A percentile compares a stretch with the other conserved stretches of the same genome.
These are phyloP conservation scores for Collybia sp. DNA, from an alignment of 768 basidiomycete genomes.

Conservation along the genomic window DNA sequence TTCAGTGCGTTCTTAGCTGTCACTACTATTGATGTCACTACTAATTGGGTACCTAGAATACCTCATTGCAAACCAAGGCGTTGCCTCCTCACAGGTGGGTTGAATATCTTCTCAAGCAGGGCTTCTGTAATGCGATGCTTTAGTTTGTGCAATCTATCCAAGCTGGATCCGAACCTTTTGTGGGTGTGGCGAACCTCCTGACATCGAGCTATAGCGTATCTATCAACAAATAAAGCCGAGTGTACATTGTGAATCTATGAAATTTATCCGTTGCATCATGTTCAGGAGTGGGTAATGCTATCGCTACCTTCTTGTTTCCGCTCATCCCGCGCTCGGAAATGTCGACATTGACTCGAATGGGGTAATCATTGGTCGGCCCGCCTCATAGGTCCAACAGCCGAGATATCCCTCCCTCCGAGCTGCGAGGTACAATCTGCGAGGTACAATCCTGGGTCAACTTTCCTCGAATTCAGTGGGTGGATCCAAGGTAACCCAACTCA, in stretches of 20 bases:
- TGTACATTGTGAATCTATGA: too few relatives aligned
- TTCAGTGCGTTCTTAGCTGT: background rate
- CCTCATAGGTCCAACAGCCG: too few relatives aligned
- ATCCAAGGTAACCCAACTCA: constrained; percentile 22
- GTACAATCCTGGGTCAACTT: constrained; percentile 27
- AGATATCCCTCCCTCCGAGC: too few relatives aligned
- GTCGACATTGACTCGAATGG: too few relatives aligned
- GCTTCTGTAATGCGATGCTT: background rate
- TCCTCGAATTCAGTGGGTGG: constrained; percentile 21
- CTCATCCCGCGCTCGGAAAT: too few relatives aligned
- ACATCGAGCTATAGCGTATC: background rate
- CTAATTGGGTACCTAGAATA: background rate
- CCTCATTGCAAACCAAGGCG: background rate
- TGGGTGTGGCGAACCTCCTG: background rate
- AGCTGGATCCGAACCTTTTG: background rate
- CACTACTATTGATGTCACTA: background rate
- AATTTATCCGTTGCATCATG: too few relatives aligned
- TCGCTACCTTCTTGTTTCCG: too few relatives aligned
- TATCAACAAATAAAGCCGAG: background rate
- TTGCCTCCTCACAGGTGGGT: background rate
- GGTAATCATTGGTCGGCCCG: too few relatives aligned
- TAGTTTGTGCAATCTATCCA: background rate
- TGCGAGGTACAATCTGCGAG: background rate
- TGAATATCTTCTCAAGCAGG: background rate
- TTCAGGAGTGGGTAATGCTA: too few relatives aligned